A percentile compares a stretch with the other conserved stretches of the same genome.
phyloP scores from a whole-genome alignment of 768 basidiomycete species.

The Phylloporus arenicola region DNA sequence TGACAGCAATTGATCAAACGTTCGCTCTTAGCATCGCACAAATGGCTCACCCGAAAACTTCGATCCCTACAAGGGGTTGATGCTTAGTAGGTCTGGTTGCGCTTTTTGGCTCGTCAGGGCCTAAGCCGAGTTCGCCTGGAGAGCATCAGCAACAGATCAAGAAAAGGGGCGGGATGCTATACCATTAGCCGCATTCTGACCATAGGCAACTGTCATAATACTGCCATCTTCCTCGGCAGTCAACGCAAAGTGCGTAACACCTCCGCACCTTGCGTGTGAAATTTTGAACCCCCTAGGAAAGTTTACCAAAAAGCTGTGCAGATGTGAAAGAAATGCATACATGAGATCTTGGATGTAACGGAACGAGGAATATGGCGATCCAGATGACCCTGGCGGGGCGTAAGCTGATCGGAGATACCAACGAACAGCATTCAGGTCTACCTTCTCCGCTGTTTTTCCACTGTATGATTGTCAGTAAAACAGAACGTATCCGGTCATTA shows the following conservation, averaged over 20 bases:
- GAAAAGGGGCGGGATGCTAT: not conserved
- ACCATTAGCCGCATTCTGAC: conserved; percentile 85
- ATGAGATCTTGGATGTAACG: conserved; percentile 83
- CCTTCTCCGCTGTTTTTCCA: conserved; percentile 97
- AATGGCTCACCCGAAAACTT: conserved; percentile 62
- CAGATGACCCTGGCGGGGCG: conserved; percentile 70
- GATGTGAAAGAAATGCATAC: conserved; percentile 34
- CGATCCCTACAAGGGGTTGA: conserved; percentile 65
- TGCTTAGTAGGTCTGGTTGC: conserved; percentile 77
- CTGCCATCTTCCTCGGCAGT: conserved; percentile 67
- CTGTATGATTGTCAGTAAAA: conserved; percentile 34
- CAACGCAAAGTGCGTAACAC: conserved; percentile 83
- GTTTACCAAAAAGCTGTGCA: not conserved
- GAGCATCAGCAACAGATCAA: not conserved
- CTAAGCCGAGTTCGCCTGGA: conserved; percentile 74
- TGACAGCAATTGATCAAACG: conserved; percentile 25
- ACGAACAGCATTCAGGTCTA: conserved; percentile 15
- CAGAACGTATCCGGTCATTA: not conserved
- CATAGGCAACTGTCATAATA: conserved; percentile 84
- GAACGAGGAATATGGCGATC: conserved; percentile 85
- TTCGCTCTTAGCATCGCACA: conserved; percentile 17
- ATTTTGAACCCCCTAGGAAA: conserved; percentile 71
- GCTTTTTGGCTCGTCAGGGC: conserved; percentile 77
- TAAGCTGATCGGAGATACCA: conserved; percentile 2
- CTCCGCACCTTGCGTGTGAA: conserved; percentile 63